Percentiles rank a stretch among this genome's conserved stretches.
Conservation (phyloP, 202 grass and related monocot species). For the Panicum hallii region DNA sequence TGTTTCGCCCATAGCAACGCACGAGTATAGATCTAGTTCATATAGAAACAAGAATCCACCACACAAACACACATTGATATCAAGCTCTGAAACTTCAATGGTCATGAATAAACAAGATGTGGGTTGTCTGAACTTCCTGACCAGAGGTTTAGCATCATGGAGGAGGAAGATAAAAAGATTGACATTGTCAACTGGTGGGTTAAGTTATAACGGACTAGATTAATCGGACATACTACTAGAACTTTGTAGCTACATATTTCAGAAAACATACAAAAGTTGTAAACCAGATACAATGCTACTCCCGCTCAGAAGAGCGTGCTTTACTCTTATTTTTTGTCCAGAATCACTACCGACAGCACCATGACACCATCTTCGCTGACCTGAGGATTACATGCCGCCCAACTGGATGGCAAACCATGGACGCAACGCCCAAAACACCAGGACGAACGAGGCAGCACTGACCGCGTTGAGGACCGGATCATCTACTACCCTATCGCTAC, state of each 20-base stretch:
- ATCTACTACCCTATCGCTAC: background rate
- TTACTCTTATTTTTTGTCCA: background rate
- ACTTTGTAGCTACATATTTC: too few species aligned
- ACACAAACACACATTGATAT: background rate
- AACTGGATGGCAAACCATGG: background rate
- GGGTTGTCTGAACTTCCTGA: background rate
- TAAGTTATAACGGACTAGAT: too few species aligned
- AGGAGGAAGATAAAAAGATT: too few species aligned
- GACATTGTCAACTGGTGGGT: too few species aligned
- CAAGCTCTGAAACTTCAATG: background rate
- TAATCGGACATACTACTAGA: too few species aligned
- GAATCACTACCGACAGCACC: background rate
- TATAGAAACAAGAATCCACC: background rate
- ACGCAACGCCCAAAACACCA: slow-evolving; percentile 18
- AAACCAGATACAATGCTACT: background rate
- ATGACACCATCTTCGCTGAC: background rate
- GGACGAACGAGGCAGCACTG: slow-evolving; percentile 20
- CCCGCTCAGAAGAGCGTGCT: too few species aligned
- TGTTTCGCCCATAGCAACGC: too few species aligned
- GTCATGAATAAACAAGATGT: background rate
- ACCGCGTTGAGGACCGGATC: background rate
- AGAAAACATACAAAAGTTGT: too few species aligned
- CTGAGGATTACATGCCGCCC: slow-evolving; percentile 6
- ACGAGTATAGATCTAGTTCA: too few species aligned
- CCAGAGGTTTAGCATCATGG: background rate